phyloP scores from a whole-genome alignment of 208 protist species.

The Acanthamoeba lenticulata region DNA sequence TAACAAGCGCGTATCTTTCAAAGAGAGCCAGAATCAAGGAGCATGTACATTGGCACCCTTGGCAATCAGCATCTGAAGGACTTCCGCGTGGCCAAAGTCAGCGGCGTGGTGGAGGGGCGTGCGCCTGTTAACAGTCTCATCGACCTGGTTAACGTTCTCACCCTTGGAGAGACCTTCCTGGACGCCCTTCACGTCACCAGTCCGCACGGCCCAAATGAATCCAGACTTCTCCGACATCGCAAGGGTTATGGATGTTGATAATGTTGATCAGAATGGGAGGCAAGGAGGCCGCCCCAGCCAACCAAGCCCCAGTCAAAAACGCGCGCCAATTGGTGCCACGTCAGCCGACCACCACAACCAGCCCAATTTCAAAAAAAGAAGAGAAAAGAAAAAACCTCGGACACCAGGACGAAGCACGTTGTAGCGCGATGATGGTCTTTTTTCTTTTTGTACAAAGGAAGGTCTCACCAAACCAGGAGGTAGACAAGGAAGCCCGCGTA shows the following conservation, averaged over 20 bases:
- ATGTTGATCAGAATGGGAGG: neutral
- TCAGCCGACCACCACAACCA: neutral
- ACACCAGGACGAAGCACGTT: neutral
- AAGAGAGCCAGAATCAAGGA: neutral
- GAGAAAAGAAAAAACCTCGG: neutral
- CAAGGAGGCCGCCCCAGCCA: neutral
- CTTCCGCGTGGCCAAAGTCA: constrained; percentile 53
- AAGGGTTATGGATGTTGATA: neutral
- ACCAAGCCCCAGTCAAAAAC: neutral
- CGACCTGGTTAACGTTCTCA: constrained; percentile 63
- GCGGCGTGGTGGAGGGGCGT: constrained; percentile 54
- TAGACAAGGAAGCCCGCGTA: neutral
- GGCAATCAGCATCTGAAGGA: constrained; percentile 69
- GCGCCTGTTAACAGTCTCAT: constrained; percentile 56
- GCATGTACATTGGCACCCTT: constrained; percentile 72
- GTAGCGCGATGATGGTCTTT: neutral
- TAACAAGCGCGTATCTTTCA: neutral
- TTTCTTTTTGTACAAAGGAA: neutral
- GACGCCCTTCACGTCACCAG: constrained; percentile 55
- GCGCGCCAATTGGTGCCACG: constrained; percentile 40
- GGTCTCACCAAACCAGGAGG: neutral
- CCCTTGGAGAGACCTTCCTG: constrained; percentile 21
- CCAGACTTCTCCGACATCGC: constrained; percentile 58
- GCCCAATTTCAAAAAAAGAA: neutral
- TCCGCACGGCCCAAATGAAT: constrained; percentile 51